phyloP scores from a whole-genome alignment of 2,329 filamentous ascomycete species.

The Aspergillus sp. region DNA sequence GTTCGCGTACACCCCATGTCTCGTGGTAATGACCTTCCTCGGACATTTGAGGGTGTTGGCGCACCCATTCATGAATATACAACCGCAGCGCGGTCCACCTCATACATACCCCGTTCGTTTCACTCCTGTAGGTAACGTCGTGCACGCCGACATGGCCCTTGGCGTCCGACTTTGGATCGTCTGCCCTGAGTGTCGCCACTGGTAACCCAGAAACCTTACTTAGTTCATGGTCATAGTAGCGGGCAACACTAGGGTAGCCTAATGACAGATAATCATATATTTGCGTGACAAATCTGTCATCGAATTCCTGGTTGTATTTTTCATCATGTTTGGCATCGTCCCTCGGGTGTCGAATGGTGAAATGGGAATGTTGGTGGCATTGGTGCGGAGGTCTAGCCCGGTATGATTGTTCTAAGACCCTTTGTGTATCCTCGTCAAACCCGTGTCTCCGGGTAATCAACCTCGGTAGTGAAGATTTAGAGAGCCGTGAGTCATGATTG shows the following conservation, averaged over 20 bases:
- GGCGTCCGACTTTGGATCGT: slow-evolving; percentile 66
- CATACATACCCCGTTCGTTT: slow-evolving; percentile 55
- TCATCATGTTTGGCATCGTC: slow-evolving; percentile 32
- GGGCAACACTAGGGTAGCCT: slow-evolving; percentile 83
- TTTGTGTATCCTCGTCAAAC: background rate
- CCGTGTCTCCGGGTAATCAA: slow-evolving; percentile 24
- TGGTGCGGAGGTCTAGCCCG: background rate
- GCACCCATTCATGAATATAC: slow-evolving; percentile 87
- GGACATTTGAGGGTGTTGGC: slow-evolving; percentile 74
- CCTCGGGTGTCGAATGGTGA: background rate
- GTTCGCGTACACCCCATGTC: slow-evolving; percentile 63
- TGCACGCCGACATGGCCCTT: slow-evolving; percentile 69
- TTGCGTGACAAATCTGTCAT: slow-evolving; percentile 84
- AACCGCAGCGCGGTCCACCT: slow-evolving; percentile 80
- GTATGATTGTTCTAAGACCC: background rate
- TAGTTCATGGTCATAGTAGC: slow-evolving; percentile 80
- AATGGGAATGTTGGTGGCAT: background rate
- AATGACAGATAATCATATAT: slow-evolving; percentile 96
- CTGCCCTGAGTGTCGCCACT: slow-evolving; percentile 66
- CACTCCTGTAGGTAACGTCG: slow-evolving; percentile 44
- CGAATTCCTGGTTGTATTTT: slow-evolving; percentile 65
- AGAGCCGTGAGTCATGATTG: slow-evolving; percentile 12
- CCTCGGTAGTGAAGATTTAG: slow-evolving; percentile 18
- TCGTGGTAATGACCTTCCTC: slow-evolving; percentile 55
- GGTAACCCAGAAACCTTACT: slow-evolving; percentile 73